A percentile compares a stretch with the other conserved stretches of the same genome.
Evolutionary conservation across 176 grass and related monocot species (phyloP).

Genomic region (Raddia distichophylla): DNA sequence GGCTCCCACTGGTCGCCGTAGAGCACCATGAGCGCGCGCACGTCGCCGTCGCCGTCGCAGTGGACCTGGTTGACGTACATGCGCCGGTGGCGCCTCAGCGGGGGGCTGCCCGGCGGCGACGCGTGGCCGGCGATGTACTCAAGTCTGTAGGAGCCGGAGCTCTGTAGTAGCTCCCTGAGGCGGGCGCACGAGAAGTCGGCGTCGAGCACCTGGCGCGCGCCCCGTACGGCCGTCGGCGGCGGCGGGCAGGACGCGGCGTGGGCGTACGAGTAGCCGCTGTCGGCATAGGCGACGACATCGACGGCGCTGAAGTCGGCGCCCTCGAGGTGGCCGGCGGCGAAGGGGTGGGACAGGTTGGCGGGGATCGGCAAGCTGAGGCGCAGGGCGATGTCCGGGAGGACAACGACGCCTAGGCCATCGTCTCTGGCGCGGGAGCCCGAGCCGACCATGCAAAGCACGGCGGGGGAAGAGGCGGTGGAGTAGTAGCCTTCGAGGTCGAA

Average conservation of each 20-base stretch:
- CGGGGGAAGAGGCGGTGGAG: background rate
- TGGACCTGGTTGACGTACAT: slow-evolving; percentile 46
- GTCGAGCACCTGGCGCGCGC: background rate
- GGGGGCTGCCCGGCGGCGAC: background rate
- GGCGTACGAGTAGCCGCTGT: slow-evolving; percentile 40
- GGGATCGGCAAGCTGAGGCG: slow-evolving; percentile 41
- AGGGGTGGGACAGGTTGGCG: slow-evolving; percentile 37
- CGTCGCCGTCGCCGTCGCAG: slow-evolving; percentile 30
- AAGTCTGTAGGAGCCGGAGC: slow-evolving; percentile 34
- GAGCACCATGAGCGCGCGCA: slow-evolving; percentile 52
- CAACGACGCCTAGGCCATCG: slow-evolving; percentile 1
- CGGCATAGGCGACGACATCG: slow-evolving; percentile 49
- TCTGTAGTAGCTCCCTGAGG: background rate
- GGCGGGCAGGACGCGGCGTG: background rate
- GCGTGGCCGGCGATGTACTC: background rate
- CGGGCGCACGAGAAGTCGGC: background rate
- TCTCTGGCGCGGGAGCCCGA: background rate
- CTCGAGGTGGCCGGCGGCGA: slow-evolving; percentile 43
- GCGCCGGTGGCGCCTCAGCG: background rate
- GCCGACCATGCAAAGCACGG: slow-evolving; percentile 59
- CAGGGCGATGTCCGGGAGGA: slow-evolving; percentile 33
- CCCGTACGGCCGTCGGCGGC: background rate
- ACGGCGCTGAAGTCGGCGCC: slow-evolving; percentile 38
- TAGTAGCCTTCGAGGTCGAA: slow-evolving; percentile 39
- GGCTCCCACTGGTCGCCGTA: slow-evolving; percentile 27